Conservation (phyloP, 164 flowering plant genomes). For the Chloranthus sessilifolius region DNA sequence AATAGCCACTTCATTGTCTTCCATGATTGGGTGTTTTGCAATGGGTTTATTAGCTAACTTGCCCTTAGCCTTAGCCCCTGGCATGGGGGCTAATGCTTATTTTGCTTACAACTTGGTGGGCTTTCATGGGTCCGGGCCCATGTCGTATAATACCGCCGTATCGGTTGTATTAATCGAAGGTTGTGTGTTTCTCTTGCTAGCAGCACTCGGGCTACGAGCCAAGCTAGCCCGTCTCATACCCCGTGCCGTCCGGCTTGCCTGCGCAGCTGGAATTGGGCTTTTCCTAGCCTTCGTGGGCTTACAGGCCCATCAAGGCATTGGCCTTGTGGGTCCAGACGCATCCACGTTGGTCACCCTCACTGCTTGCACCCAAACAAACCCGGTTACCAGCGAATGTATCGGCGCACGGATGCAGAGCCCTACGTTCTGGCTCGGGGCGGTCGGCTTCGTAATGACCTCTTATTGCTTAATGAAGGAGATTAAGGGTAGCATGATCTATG, state of each 20-base stretch:
- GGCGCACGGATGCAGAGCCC: slow-evolving; percentile 62
- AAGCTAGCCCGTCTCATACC: slow-evolving; percentile 69
- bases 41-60: slow-evolving; percentile 79
- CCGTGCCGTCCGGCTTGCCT: slow-evolving; percentile 50
- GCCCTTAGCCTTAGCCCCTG: slow-evolving; percentile 77
- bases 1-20: slow-evolving; percentile 57
- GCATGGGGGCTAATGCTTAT: slow-evolving; percentile 86
- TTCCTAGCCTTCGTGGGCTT: slow-evolving; percentile 87
- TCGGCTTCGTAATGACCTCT: slow-evolving; percentile 55
- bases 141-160: slow-evolving; percentile 59
- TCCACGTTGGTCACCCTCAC: slow-evolving; percentile 57
- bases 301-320: slow-evolving; percentile 61
- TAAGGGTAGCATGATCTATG: slow-evolving; percentile 84
- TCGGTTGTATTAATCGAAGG: slow-evolving; percentile 64
- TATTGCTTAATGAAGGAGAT: slow-evolving; percentile 60
- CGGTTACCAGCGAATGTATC: slow-evolving; percentile 51
- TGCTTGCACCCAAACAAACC: slow-evolving; percentile 45
- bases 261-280: slow-evolving; percentile 77
- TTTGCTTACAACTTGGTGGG: slow-evolving; percentile 78
- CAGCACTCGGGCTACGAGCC: slow-evolving; percentile 61
- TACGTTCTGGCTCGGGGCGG: slow-evolving; percentile 66
- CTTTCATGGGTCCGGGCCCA: slow-evolving; percentile 69
- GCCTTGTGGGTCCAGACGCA: slow-evolving; percentile 67
- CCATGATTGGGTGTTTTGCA: slow-evolving; percentile 63
- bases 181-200: slow-evolving; percentile 42